phyloP scores from a whole-genome alignment of 352 stramenopile genomes.

The Phytophthora hybrid region DNA sequence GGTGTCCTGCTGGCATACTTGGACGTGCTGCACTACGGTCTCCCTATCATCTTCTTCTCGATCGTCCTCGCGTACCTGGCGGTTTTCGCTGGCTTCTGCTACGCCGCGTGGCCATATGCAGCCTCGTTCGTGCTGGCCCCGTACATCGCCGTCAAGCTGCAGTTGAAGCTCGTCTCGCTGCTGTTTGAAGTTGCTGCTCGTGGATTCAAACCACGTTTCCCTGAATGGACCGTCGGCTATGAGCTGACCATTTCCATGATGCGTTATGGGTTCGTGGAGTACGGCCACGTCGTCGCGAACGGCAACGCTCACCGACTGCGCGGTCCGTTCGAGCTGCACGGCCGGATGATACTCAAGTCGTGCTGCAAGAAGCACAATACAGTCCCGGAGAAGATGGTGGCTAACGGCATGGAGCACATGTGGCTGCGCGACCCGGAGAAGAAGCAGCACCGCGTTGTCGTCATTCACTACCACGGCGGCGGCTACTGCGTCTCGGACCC shows the following conservation, averaged over 20 bases:
- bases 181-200: slow-evolving; percentile 18
- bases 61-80: slow-evolving; percentile 23
- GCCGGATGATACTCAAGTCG: slow-evolving; percentile 36
- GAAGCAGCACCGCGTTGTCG: slow-evolving; percentile 40
- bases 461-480: slow-evolving; percentile 60
- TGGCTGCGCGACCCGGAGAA: slow-evolving; percentile 41
- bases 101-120: slow-evolving; percentile 26
- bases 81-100: slow-evolving; percentile 33
- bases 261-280: slow-evolving; percentile 48
- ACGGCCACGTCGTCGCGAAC: slow-evolving; percentile 41
- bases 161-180: slow-evolving; percentile 34
- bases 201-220: slow-evolving; percentile 41
- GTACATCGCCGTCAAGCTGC: slow-evolving; percentile 39
- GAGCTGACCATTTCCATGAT: slow-evolving; percentile 45
- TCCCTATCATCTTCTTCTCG: slow-evolving; percentile 5
- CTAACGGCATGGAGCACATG: slow-evolving; percentile 51
- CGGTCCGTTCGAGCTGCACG: slow-evolving; percentile 33
- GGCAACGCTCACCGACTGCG: slow-evolving; percentile 42
- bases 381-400: slow-evolving; percentile 30
- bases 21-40: not conserved
- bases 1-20: too few relatives aligned
- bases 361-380: slow-evolving; percentile 32
- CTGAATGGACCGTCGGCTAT: slow-evolving; percentile 50
- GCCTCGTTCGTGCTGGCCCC: slow-evolving; percentile 32
- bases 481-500: slow-evolving; percentile 48